phyloP scores from a whole-genome alignment of 371 early-diverging fungal species.

The Syncephalastrum racemosum region DNA sequence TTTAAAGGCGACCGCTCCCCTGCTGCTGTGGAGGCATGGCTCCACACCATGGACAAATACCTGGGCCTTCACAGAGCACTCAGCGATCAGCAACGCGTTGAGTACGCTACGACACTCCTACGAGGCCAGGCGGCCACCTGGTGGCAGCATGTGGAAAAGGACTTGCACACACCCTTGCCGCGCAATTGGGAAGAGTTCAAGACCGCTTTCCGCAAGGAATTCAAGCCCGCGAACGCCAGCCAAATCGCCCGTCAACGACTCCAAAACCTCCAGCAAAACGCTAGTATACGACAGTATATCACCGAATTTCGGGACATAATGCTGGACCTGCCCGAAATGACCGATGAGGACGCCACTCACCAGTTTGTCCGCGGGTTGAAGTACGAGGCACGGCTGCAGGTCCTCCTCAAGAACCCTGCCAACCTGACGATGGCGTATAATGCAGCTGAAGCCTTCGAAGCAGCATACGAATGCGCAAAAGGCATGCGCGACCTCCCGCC shows the following conservation, averaged over 20 bases:
- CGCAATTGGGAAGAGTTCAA: conserved; percentile 3
- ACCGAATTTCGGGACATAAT: too few relatives aligned
- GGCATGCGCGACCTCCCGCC: not conserved
- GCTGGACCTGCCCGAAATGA: too few relatives aligned
- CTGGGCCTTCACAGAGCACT: conserved; percentile 1
- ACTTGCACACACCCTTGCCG: conserved; percentile 2
- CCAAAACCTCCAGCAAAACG: not conserved
- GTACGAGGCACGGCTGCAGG: too few relatives aligned
- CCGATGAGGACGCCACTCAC: too few relatives aligned
- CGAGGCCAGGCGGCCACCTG: conserved; percentile 7
- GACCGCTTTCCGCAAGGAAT: conserved; percentile 4
- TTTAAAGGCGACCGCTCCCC: conserved; percentile 8
- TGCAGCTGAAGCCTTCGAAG: conserved; percentile 8
- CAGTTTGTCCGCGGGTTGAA: too few relatives aligned
- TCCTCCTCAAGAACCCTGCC: too few relatives aligned
- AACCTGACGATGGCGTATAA: too few relatives aligned
- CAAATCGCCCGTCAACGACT: conserved; percentile 2
- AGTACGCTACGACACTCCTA: conserved; percentile 3
- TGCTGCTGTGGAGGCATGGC: conserved; percentile 9
- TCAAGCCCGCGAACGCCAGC: conserved; percentile 7
- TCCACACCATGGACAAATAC: conserved; percentile 11
- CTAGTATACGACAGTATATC: too few relatives aligned
- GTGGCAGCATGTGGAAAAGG: too few relatives aligned
- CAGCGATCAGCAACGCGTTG: conserved; percentile 3
- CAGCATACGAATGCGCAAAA: not conserved